Evolutionary conservation across 140 eudicot species (phyloP).

Genomic region (Artemisia princeps): DNA sequence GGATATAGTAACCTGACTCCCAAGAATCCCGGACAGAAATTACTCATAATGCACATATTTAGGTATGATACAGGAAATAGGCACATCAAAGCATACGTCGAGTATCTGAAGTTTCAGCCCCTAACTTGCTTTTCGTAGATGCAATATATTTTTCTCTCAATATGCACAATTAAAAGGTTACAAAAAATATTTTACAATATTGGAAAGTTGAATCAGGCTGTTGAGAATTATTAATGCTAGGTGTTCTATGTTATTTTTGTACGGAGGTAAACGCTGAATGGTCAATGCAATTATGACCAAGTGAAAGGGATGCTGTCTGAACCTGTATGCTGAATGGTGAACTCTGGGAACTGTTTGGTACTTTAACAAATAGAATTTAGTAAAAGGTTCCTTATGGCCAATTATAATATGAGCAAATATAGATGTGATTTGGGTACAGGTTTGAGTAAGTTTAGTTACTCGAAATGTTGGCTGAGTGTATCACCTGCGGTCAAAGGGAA

Average conservation of each 20-base stretch:
- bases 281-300: background rate
- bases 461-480: background rate
- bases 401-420: conserved; percentile 7
- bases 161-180: conserved; percentile 8
- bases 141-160: background rate
- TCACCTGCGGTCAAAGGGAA: background rate
- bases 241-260: background rate
- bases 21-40: background rate
- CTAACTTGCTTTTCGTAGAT: background rate
- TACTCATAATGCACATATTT: too few relatives aligned
- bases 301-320: conserved; percentile 11
- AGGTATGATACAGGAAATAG: too few relatives aligned
- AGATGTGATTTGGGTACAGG: conserved; percentile 4
- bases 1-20: conserved; percentile 17
- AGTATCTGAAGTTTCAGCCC: background rate
- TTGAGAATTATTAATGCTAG: background rate
- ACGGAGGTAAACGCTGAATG: background rate
- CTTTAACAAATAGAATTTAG: conserved; percentile 9
- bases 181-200: conserved; percentile 6
- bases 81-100: background rate
- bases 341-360: conserved; percentile 1
- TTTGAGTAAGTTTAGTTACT: conserved; percentile 4
- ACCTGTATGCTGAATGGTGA: conserved; percentile 8
- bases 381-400: background rate
- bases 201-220: conserved; percentile 13